Evolutionary conservation across 768 basidiomycete species (phyloP).

Genomic region (Neoboletus brunneissimus): DNA sequence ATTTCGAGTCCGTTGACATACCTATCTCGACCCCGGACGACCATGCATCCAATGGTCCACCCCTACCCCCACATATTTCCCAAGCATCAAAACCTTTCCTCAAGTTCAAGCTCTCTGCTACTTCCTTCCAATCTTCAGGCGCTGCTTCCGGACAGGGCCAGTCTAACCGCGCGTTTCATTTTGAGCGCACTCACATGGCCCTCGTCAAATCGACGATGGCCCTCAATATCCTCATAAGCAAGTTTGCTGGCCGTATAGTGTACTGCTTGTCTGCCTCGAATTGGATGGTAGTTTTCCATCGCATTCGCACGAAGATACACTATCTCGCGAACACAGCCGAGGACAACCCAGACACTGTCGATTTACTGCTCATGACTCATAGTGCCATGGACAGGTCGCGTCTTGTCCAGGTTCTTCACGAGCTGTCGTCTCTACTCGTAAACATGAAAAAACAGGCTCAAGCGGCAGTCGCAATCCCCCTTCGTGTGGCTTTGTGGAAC

Average conservation of each 20-base stretch:
- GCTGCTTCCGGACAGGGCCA: conserved; percentile 27
- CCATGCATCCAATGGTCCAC: conserved; percentile 16
- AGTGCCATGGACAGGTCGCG: conserved; percentile 68
- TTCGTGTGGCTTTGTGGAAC: conserved; percentile 83
- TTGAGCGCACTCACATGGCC: conserved; percentile 64
- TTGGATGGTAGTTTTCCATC: conserved; percentile 73
- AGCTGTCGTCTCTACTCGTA: conserved; percentile 77
- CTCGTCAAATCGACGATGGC: conserved; percentile 52
- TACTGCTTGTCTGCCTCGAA: conserved; percentile 87
- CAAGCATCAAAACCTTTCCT: conserved; percentile 31
- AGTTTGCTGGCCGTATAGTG: conserved; percentile 75
- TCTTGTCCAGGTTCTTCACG: conserved; percentile 70
- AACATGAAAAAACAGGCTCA: conserved; percentile 78
- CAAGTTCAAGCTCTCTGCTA: conserved; percentile 37
- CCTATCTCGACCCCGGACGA: conserved; percentile 26
- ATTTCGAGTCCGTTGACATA: conserved; percentile 61
- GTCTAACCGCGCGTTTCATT: conserved; percentile 33
- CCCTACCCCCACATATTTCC: conserved; percentile 43
- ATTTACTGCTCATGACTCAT: conserved; percentile 76
- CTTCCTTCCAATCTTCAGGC: conserved; percentile 41
- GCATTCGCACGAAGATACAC: conserved; percentile 69
- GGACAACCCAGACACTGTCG: conserved; percentile 62
- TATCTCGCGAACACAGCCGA: conserved; percentile 53
- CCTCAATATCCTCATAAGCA: conserved; percentile 61
- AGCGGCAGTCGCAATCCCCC: conserved; percentile 62